phyloP scores from a whole-genome alignment of 139 green algal genomes.

The Chlorella sorokiniana region DNA sequence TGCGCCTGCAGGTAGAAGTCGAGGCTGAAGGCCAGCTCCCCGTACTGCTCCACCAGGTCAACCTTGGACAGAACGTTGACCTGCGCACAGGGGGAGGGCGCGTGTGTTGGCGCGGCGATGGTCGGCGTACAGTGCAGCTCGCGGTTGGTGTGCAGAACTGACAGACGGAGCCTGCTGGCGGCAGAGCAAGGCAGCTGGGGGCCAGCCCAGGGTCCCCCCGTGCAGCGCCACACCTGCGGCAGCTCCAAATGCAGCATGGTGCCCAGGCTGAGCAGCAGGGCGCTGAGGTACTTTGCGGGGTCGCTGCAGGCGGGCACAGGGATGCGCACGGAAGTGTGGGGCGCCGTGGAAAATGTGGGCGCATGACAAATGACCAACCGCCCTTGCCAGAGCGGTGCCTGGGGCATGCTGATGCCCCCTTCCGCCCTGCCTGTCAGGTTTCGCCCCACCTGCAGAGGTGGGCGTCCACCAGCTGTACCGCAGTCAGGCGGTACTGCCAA shows the following conservation, averaged over 20 bases:
- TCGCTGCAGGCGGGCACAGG: conserved; percentile 55
- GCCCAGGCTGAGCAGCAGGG: conserved; percentile 73
- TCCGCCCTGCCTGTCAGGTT: background rate
- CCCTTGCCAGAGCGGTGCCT: too few species aligned
- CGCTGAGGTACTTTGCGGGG: conserved; percentile 83
- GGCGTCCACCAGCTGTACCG: conserved; percentile 92
- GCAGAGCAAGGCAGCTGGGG: background rate
- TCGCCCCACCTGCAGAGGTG: conserved; percentile 71
- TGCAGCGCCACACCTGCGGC: conserved; percentile 71
- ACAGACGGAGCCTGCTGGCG: background rate
- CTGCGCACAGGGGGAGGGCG: background rate
- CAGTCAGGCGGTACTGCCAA: conserved; percentile 47
- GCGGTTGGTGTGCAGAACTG: too few species aligned
- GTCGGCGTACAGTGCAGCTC: too few species aligned
- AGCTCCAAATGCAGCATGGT: conserved; percentile 98
- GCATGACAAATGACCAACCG: too few species aligned
- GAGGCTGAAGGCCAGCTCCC: conserved; percentile 86
- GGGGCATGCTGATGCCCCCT: too few species aligned
- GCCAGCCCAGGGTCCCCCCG: conserved; percentile 44
- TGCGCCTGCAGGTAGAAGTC: conserved; percentile 91
- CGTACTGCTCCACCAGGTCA: conserved; percentile 88
- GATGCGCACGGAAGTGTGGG: background rate
- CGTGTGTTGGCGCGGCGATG: too few species aligned
- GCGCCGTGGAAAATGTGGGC: too few species aligned
- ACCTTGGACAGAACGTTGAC: conserved; percentile 87